Evolutionary conservation across 148 eudicot genomes (phyloP), one percentile per base, ranked within the genome.

Genomic region (Tetragonia tetragonoides): DNA sequence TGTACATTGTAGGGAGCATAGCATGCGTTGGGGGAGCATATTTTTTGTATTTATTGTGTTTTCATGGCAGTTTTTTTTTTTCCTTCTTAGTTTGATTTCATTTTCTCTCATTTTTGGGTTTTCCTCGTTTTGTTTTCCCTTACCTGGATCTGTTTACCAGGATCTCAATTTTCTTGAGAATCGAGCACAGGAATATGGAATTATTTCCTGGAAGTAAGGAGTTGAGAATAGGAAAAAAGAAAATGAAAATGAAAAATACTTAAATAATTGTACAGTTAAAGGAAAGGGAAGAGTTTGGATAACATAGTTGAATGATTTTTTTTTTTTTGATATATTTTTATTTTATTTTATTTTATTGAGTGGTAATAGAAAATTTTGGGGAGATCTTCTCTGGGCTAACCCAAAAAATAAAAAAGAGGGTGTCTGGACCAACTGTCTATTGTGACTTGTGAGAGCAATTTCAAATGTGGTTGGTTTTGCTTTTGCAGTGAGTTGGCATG

Each of bases 1-100:
- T 82, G 84, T 82, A 82, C 84, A 78, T 82, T 82, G 75, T 82
- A 82, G 81, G 70, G 53, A 40, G 68, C 20, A 49, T 75, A 64
- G 7, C 77, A 53, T 37, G 85, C 49, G 53, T 70, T 74, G 64
- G 73, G 77, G 76, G 49, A 66, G 74, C 68, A 83, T 56, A 66
- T 34, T 42, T 79, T 82, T 62, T 78, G 77, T 81, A 78, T 66
- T 42, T 77, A 66, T 73, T 40, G 78, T 70, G 78, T 78, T 54
- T 56, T 60, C 28, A 28, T 63, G 57, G 63, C 56, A 18, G 59
- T 65, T 60, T 60, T 49, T 69, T 46, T 21, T 49, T 47, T 23
- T 24, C 41, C 9, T 37, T 17, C 42, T 42, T 67, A 17, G 0
- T 10, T 41, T 11, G 40, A 56, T 77, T 57, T 68, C 15, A 11